Evolutionary conservation across 192 early-diverging fungal genomes (phyloP), one percentile per base, ranked within the genome.

Genomic region (Coemansia sp.): DNA sequence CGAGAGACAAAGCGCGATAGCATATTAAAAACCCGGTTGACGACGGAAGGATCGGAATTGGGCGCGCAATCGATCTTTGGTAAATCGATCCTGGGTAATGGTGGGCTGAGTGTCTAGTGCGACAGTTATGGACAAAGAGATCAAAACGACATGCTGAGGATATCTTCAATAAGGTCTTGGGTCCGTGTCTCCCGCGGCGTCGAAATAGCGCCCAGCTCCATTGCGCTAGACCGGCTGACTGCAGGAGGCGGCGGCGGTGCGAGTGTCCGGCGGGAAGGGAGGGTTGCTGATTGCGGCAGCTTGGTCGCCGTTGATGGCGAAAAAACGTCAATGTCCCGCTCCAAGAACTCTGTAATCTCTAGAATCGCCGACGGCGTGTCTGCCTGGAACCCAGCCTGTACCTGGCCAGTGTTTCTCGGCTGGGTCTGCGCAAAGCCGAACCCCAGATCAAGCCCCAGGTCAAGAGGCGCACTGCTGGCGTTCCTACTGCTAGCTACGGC

Each of bases 261-360:
- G n/a, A 7, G 3, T 9, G 30, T 9, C 30, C 3, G 30, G 30
- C 30, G 9, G 30, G 10, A 7, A n/a, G n/a, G n/a, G n/a, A n/a
- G n/a, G 13, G 43, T 21, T n/a, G 53, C 34, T 11, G 53, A 22
- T 37, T 44, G 39, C 19, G 53, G 53, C 20, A 44, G 31, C 11
- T 29, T 14, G 12, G 38, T 26, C 16, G 28, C 16, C 1, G 52
- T 38, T 19, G 52, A 20, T 25, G 67, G 60, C 17, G 60, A 49
- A 33, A 57, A 70, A 14, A 70, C 60, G 36, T 70, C 67, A 14
- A 70, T 49, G 23, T 70, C 60, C n/a, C 31, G 35, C 30, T 70
- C 60, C 26, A 70, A 33, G 36, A 70, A 70, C 14, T 49, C 35
- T 6, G 60, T 19, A 41, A 70, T 70, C 25, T 70, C 67, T 40